Base-by-base conservation (phyloP, 805 yeast species). In the Myxozyma melibiosi region DNA sequence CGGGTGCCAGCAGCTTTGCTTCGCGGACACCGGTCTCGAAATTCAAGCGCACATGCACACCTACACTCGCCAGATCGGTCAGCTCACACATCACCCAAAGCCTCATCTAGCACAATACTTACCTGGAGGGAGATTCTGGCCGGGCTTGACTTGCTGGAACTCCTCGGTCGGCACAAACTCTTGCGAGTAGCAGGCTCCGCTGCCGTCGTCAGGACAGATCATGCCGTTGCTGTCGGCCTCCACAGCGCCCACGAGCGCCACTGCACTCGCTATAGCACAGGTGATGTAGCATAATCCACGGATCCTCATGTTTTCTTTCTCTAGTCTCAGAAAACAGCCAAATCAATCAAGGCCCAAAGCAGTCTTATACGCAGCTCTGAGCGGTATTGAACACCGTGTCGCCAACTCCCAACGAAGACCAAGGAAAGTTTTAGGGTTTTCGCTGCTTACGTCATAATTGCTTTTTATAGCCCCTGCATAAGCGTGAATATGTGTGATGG, bases 31-130 rank as follows among this genome's bases (percentile, higher is more conserved):
- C 84, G 0, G 90, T 84, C n/a, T 85, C 88, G 55, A 90, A 72
- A 68, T 89, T 85, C 64, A 91, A 66, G 62, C 88, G 77, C 11
- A 90, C 82, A 70, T 88, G 91, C 33, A 88, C 71, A 0, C 97
- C 98, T 61, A 9, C 27, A 33, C 3, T 6, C 3, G 3, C 6
- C 1, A 22, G 30, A 11, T 35, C 18, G 11, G 31, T 18, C 34
- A 18, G 13, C n/a, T n/a, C n/a, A n/a, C n/a, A n/a, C n/a, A n/a
- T n/a, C n/a, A n/a, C n/a, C n/a, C n/a, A n/a, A n/a, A n/a, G n/a
- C n/a, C n/a, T n/a, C n/a, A n/a, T n/a, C n/a, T 9, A 14, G 6
- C 14, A n/a, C 28, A 28, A 25, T n/a, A 39, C 58, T 11, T 52
- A 61, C 65, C 65, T 5, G 80, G 81, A 0, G 97, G 96, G 2